Base-by-base conservation (phyloP, 2,329 filamentous ascomycete species). In the Talaromyces amestolkiae region DNA sequence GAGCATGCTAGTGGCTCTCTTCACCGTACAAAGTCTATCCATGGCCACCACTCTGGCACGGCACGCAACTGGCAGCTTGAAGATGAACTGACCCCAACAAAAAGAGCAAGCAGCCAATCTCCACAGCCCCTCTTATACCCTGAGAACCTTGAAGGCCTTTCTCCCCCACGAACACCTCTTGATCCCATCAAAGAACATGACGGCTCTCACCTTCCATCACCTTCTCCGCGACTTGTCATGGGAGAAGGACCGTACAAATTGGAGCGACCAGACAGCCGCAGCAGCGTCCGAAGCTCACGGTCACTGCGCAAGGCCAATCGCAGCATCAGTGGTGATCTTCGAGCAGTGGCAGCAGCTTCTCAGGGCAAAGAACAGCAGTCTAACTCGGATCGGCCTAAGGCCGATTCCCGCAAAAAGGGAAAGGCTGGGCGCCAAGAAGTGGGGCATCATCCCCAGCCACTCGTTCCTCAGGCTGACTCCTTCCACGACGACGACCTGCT, bases 241-340 rank as follows among this genome's bases (percentile, higher is more conserved):
- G 75, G 68, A 77, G 78, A 67, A 47, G 61, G 37, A 31, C 56
- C 59, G 13, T 61, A 64, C 54, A 47, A 61, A 17, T 47, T 66
- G 9, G 59, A 65, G 13, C 58, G 65, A 77, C 81, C 45, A 77
- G 82, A 64, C 77, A 81, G 66, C 74, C 82, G 41, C 77, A 77
- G 70, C 69, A 91, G 88, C 75, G 62, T 56, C 27, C 61, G 64
- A 58, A 71, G 70, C 58, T 90, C 89, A 66, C 90, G 89, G 69
- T 88, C 90, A 58, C 84, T 95, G 67, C 86, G 92, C 72, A 87
- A 91, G 69, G 85, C 86, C 68, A 87, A 89, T 71, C 82, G 84
- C 59, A 85, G 83, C 76, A 74, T 89, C 77, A 93, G 91, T 84
- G 89, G 90, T 78, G 91, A 96, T 83, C 83, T 96, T 72, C 82